A percentile compares a stretch with the other conserved stretches of the same genome.
Evolutionary conservation across 2,329 filamentous ascomycete genomes (phyloP).

Genomic region (Dothidotthia symphoricarpi): DNA sequence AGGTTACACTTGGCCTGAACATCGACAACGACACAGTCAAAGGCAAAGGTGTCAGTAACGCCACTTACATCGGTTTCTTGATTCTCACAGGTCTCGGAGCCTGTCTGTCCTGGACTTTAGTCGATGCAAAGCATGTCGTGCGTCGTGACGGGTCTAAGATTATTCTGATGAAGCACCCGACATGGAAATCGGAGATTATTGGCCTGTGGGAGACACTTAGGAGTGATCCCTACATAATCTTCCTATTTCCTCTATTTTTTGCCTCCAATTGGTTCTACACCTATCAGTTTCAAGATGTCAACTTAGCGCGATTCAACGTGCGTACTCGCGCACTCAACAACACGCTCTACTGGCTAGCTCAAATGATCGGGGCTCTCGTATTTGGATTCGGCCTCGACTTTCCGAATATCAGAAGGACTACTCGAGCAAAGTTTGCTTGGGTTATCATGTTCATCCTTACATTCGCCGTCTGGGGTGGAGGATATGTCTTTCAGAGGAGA

Average conservation of each 20-base stretch:
- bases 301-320: conserved; percentile 65
- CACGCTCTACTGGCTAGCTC: conserved; percentile 70
- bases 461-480: conserved; percentile 75
- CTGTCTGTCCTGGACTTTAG: conserved; percentile 64
- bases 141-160: conserved; percentile 72
- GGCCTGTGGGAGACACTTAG: conserved; percentile 71
- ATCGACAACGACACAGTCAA: conserved; percentile 52
- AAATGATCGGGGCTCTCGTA: conserved; percentile 69
- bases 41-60: conserved; percentile 58
- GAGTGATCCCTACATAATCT: conserved; percentile 66
- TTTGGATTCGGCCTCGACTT: conserved; percentile 68
- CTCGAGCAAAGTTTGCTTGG: conserved; percentile 64
- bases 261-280: conserved; percentile 75
- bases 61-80: conserved; percentile 79
- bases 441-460: conserved; percentile 63
- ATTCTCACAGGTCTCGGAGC: conserved; percentile 73
- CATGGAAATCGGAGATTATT: conserved; percentile 71
- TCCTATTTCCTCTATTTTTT: conserved; percentile 77
- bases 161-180: conserved; percentile 83
- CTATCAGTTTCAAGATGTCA: conserved; percentile 73
- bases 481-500: conserved; percentile 67
- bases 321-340: conserved; percentile 71
- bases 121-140: conserved; percentile 66
- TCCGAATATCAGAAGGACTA: conserved; percentile 54
- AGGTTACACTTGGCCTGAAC: conserved; percentile 68